Evolutionary conservation across 768 basidiomycete species (phyloP).

Genomic region (Exidia glandulosa): DNA sequence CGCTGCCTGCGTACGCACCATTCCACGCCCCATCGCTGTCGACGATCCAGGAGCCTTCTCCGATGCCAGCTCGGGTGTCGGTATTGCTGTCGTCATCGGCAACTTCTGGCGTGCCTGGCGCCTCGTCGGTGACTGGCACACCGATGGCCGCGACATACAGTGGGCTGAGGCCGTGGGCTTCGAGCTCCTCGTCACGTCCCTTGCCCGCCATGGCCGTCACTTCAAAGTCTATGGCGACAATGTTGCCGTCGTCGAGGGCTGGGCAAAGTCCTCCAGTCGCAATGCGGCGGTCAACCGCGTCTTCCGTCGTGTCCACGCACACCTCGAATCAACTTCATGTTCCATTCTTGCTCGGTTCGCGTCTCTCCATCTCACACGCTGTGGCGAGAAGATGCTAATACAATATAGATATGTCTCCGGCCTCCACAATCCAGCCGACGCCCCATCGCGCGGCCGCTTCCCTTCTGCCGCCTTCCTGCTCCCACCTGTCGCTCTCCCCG

Average conservation of each 20-base stretch:
- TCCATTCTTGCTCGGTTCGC: neutral
- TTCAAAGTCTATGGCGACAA: slow-evolving; percentile 27
- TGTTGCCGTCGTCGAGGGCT: slow-evolving; percentile 29
- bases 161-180: slow-evolving; percentile 39
- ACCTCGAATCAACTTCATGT: neutral
- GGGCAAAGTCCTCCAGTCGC: slow-evolving; percentile 28
- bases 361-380: too few species aligned
- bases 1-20: slow-evolving; percentile 6
- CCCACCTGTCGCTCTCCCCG: slow-evolving; percentile 21
- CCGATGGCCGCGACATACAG: slow-evolving; percentile 24
- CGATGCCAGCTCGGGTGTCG: slow-evolving; percentile 26
- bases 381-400: too few species aligned
- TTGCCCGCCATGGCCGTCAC: slow-evolving; percentile 1
- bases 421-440: slow-evolving; percentile 26
- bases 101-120: slow-evolving; percentile 23
- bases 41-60: slow-evolving; percentile 26
- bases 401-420: slow-evolving; percentile 13
- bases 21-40: slow-evolving; percentile 19
- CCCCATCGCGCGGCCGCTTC: slow-evolving; percentile 26
- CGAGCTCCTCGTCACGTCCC: slow-evolving; percentile 23
- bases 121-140: slow-evolving; percentile 22
- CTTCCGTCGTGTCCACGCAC: slow-evolving; percentile 17
- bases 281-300: slow-evolving; percentile 19
- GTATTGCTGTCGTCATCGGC: slow-evolving; percentile 9
- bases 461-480: slow-evolving; percentile 14